phyloP scores from a whole-genome alignment of 78 protist genomes.

The Dictyostelium intermedium region DNA sequence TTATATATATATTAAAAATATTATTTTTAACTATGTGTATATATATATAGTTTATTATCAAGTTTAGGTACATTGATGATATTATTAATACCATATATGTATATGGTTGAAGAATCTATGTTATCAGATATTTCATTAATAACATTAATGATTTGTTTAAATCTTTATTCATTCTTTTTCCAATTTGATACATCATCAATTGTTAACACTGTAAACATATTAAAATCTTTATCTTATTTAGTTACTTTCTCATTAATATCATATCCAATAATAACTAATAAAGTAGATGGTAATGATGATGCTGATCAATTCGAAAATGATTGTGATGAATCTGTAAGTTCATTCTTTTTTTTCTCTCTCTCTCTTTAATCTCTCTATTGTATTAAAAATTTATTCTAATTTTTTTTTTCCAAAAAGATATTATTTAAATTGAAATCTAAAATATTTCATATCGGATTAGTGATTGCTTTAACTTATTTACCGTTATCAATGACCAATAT shows the following conservation, averaged over 20 bases:
- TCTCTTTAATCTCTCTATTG: too few relatives aligned
- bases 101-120: slow-evolving; percentile 4
- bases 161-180: slow-evolving; percentile 8
- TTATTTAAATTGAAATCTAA: not conserved
- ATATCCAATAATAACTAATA: not conserved
- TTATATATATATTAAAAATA: not conserved
- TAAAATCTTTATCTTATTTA: not conserved
- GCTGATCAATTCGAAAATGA: not conserved
- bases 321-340: not conserved
- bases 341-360: not conserved
- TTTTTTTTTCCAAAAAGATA: not conserved
- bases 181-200: not conserved
- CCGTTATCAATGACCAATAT: not conserved
- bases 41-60: slow-evolving; percentile 1
- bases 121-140: slow-evolving; percentile 10
- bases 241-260: not conserved
- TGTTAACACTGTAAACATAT: not conserved
- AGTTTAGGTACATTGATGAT: slow-evolving; percentile 29
- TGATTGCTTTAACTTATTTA: not conserved
- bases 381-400: not conserved
- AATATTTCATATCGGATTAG: not conserved
- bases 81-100: slow-evolving; percentile 7
- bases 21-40: not conserved
- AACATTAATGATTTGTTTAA: not conserved
- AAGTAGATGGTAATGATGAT: not conserved